These are phyloP conservation scores for Inonotus obliquus DNA, from an alignment of 1,284 basidiomycete species.

Conservation along the genomic window DNA sequence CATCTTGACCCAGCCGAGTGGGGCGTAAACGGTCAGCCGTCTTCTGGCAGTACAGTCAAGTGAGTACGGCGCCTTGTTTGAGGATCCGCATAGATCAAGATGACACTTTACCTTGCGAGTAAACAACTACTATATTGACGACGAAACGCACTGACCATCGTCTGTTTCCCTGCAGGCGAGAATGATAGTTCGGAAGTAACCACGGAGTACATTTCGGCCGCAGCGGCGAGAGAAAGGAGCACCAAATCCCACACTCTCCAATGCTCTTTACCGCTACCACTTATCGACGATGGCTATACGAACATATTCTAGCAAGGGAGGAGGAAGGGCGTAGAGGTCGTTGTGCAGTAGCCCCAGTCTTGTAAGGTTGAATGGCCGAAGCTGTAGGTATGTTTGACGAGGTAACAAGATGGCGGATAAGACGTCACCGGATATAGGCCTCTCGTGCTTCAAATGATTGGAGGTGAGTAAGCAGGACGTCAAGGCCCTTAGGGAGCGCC, in stretches of 20 bases:
- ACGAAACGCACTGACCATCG: background rate
- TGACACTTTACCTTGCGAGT: background rate
- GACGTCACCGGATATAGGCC: slow-evolving; percentile 52
- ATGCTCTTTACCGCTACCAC: slow-evolving; percentile 33
- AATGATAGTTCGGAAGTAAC: background rate
- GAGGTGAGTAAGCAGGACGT: slow-evolving; percentile 50
- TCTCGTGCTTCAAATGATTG: slow-evolving; percentile 54
- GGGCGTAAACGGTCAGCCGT: slow-evolving; percentile 99
- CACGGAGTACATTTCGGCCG: slow-evolving; percentile 21
- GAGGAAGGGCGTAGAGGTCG: slow-evolving; percentile 50
- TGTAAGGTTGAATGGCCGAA: slow-evolving; percentile 60
- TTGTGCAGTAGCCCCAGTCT: slow-evolving; percentile 59
- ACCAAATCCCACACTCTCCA: slow-evolving; percentile 44
- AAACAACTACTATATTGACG: no score
- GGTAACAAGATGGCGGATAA: background rate
- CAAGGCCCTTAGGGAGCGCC: slow-evolving; percentile 41
- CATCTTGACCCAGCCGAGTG: slow-evolving; percentile 90
- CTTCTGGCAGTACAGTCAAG: slow-evolving; percentile 78
- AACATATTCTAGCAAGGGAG: slow-evolving; percentile 45
- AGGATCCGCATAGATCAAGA: no score
- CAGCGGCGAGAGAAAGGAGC: slow-evolving; percentile 38
- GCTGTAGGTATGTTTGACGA: slow-evolving; percentile 29
- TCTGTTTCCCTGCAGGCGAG: background rate
- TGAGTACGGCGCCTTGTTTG: slow-evolving; percentile 25
- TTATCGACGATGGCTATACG: slow-evolving; percentile 43